Evolutionary conservation across 257 asterid species (phyloP), one percentile per base, ranked within the genome.

Genomic region (Fraxinus quadrangulata): DNA sequence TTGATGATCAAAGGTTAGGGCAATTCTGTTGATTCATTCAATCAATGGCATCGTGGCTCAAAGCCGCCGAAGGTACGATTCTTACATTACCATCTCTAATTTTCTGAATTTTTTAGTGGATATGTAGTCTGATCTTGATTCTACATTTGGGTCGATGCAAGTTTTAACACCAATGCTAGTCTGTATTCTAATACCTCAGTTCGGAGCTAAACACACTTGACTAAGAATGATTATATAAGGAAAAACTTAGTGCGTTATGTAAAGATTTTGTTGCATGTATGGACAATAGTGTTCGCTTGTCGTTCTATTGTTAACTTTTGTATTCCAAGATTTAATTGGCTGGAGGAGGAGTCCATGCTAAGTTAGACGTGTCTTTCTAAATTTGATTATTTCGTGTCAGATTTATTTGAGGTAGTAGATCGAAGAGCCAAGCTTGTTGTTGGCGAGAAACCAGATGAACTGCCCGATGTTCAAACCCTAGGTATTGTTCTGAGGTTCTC

Each of bases 321-420:
- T 63, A 26, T 26, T 63, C 36, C 36, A 21, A n/a, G 67, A 59
- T 59, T 63, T 63, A 63, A 26, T 63, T 63, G 36, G 67, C 21
- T 63, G 7, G 33, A 63, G 36, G 12, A 23, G 36, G 69, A 14
- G 69, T 26, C 2, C 17, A 1, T 42, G 47, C 40, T 75, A 40
- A 37, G 71, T 40, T 2, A 66, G 54, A 39, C 75, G 42, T 49
- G 70, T 70, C 66, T 26, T 47, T 40, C 11, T 63, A 3, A 75
- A 67, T 37, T 24, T 56, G 42, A 74, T 80, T 76, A 24, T 80
- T 49, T 77, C 83, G 82, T 63, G 61, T 78, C 87, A 96, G 99
- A 92, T 90, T 85, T 96, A 81, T 92, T 96, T 84, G 99, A 96
- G 78, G 99, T 92, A 67, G 99, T 96, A 74, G 99, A 96, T 78